These are phyloP conservation scores for Hypoxylon subgilvum DNA, from an alignment of 495 filamentous ascomycete genomes.

Conservation along the genomic window DNA sequence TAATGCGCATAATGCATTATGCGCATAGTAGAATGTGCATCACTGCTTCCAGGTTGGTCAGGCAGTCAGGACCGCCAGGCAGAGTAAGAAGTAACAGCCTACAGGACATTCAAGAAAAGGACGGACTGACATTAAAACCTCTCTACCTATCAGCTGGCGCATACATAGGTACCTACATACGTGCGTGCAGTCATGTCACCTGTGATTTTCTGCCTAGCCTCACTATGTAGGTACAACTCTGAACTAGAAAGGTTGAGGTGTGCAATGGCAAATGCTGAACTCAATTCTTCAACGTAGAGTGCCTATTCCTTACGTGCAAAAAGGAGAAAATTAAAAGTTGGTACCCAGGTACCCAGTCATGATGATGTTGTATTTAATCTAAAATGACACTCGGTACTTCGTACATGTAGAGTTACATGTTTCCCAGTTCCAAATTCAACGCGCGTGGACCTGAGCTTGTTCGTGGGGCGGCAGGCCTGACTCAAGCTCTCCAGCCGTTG, in stretches of 20 bases:
- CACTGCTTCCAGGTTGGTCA: too few relatives aligned
- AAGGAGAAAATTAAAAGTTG: too few relatives aligned
- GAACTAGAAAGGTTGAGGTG: not conserved
- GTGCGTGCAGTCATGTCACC: too few relatives aligned
- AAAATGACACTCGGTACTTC: not conserved
- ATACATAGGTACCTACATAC: too few relatives aligned
- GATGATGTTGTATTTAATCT: conserved; percentile 34
- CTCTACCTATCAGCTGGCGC: conserved; percentile 3
- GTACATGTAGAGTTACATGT: conserved; percentile 14
- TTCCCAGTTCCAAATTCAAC: conserved; percentile 19
- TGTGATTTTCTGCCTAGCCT: conserved; percentile 14
- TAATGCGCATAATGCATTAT: too few relatives aligned
- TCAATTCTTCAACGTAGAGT: not conserved
- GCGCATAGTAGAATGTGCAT: too few relatives aligned
- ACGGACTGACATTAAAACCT: conserved; percentile 6
- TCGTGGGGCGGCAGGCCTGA: conserved; percentile 24
- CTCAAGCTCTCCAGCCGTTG: conserved; percentile 19
- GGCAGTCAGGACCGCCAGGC: too few relatives aligned
- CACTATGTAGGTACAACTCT: not conserved
- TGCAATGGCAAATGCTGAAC: conserved; percentile 3
- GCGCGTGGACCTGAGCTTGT: conserved; percentile 34
- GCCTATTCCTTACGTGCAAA: too few relatives aligned
- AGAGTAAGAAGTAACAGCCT: too few relatives aligned
- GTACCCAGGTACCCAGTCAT: conserved; percentile 4
- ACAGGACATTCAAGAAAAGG: conserved; percentile 4